Evolutionary conservation across 768 basidiomycete species (phyloP).

Genomic region (Leccinum uliginosum): DNA sequence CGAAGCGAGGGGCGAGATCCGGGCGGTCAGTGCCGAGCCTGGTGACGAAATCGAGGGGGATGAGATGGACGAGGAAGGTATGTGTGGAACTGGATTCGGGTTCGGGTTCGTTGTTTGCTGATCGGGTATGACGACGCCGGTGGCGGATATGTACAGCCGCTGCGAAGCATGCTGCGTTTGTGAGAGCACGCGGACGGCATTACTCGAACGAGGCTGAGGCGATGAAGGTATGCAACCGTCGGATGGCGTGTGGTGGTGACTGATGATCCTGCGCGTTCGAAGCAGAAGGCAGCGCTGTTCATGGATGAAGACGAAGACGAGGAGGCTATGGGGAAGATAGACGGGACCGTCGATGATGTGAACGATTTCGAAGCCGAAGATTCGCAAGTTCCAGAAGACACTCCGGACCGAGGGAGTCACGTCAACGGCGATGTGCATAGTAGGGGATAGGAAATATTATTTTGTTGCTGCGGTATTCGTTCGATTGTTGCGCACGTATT

Average conservation of each 20-base stretch:
- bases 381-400: neutral
- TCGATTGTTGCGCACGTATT: neutral
- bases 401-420: neutral
- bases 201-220: conserved; percentile 91
- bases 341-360: conserved; percentile 7
- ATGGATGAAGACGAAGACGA: conserved; percentile 59
- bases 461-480: neutral
- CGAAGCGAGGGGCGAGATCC: conserved; percentile 60
- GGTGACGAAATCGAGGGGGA: conserved; percentile 65
- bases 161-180: conserved; percentile 77
- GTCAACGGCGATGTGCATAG: conserved; percentile 23
- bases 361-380: neutral
- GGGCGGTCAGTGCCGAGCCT: conserved; percentile 36
- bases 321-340: neutral
- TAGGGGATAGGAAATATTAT: conserved; percentile 4
- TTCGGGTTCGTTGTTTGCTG: neutral
- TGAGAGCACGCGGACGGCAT: conserved; percentile 76
- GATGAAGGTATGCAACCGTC: conserved; percentile 63
- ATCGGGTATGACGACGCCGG: neutral
- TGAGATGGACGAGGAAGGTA: conserved; percentile 88
- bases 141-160: conserved; percentile 49
- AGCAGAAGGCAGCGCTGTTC: conserved; percentile 59
- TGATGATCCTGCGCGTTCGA: conserved; percentile 3
- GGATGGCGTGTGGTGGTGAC: neutral
- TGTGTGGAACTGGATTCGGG: neutral